These are phyloP conservation scores for Sphagnurus paluster DNA, from an alignment of 1,284 basidiomycete species.

Conservation along the genomic window DNA sequence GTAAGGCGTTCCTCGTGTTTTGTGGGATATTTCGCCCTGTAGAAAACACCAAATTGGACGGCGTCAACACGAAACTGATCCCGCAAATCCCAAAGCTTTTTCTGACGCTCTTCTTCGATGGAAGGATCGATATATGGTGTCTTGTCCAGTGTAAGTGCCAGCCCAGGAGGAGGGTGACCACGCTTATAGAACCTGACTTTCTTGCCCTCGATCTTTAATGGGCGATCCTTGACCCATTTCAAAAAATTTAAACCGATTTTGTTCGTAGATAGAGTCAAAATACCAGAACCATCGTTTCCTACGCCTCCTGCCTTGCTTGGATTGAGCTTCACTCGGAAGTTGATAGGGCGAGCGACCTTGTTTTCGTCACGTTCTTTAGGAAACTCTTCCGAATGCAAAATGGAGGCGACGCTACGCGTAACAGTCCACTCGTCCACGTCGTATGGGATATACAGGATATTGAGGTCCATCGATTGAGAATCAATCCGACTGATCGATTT, in stretches of 20 bases:
- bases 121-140: constrained; percentile 63
- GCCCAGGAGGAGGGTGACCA: constrained; percentile 20
- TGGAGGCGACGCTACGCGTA: constrained; percentile 50
- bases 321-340: constrained; percentile 59
- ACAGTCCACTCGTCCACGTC: constrained; percentile 55
- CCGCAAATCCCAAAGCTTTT: constrained; percentile 45
- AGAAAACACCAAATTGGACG: constrained; percentile 63
- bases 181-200: constrained; percentile 38
- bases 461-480: constrained; percentile 49
- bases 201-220: constrained; percentile 36
- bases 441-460: constrained; percentile 45
- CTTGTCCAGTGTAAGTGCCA: constrained; percentile 45
- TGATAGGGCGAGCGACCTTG: constrained; percentile 38
- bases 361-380: constrained; percentile 35
- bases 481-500: constrained; percentile 3
- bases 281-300: constrained; percentile 59
- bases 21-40: constrained; percentile 35
- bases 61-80: constrained; percentile 51
- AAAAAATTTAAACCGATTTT: constrained; percentile 48
- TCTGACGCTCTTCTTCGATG: constrained; percentile 52
- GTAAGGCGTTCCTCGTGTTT: constrained; percentile 30
- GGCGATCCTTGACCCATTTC: constrained; percentile 36
- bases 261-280: constrained; percentile 45
- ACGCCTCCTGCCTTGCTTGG: constrained; percentile 45
- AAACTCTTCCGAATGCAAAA: constrained; percentile 57